Evolutionary conservation across 73 alveolate genomes (phyloP).

Genomic region (Tetrahymena thermophila): DNA sequence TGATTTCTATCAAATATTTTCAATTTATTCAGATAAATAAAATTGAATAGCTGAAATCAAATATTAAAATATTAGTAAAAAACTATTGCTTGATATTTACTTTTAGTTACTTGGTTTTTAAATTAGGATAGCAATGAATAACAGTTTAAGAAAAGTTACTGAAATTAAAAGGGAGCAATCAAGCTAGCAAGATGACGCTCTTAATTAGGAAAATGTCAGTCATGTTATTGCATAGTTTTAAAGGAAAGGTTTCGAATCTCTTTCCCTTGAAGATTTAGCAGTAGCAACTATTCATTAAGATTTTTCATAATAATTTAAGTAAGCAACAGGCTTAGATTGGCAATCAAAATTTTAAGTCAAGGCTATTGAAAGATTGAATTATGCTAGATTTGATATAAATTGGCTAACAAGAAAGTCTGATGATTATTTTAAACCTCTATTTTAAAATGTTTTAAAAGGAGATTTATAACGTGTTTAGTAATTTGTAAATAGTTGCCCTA

Average conservation of each 20-base stretch:
- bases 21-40: neutral
- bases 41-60: neutral
- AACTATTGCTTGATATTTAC: neutral
- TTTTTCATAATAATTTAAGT: conserved; percentile 71
- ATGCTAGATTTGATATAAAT: conserved; percentile 81
- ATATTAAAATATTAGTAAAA: neutral
- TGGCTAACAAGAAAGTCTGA: conserved; percentile 75
- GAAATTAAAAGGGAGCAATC: neutral
- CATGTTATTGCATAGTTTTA: conserved; percentile 70
- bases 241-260: conserved; percentile 88
- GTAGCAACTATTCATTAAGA: conserved; percentile 81
- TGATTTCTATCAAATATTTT: neutral
- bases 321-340: conserved; percentile 87
- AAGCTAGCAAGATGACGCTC: neutral
- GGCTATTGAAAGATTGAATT: conserved; percentile 78
- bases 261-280: conserved; percentile 93
- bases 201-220: neutral
- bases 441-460: conserved; percentile 66
- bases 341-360: conserved; percentile 70
- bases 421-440: conserved; percentile 34
- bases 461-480: conserved; percentile 61
- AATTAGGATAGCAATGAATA: neutral
- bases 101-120: neutral
- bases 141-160: neutral
- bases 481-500: conserved; percentile 25